phyloP scores from a whole-genome alignment of 768 basidiomycete genomes.

The Tephrocybe sp. region DNA sequence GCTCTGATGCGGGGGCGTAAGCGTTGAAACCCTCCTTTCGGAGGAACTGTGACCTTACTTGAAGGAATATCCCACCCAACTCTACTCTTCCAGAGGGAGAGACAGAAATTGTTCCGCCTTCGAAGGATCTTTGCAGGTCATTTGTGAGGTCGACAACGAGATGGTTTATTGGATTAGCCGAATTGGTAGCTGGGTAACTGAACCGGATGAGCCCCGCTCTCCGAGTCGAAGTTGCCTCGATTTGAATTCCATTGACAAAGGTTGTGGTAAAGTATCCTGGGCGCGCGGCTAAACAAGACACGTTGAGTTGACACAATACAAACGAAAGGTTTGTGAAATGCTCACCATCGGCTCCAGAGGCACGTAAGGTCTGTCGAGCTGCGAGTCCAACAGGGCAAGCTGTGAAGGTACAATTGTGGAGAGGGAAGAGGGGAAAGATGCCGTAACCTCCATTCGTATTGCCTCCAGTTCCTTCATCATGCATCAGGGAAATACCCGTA shows the following conservation, averaged over 20 bases:
- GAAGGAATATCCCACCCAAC: slow-evolving; percentile 44
- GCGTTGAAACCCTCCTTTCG: no score
- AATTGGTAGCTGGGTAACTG: slow-evolving; percentile 43
- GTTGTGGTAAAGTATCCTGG: slow-evolving; percentile 52
- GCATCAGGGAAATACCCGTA: slow-evolving; percentile 50
- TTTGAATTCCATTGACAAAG: slow-evolving; percentile 44
- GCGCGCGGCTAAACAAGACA: slow-evolving; percentile 31
- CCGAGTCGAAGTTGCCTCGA: slow-evolving; percentile 61
- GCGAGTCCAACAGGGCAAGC: slow-evolving; percentile 42
- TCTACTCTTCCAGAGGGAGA: slow-evolving; percentile 33
- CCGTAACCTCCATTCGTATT: slow-evolving; percentile 50
- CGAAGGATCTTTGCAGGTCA: slow-evolving; percentile 46
- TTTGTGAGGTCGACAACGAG: slow-evolving; percentile 48
- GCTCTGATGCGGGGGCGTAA: slow-evolving; percentile 38
- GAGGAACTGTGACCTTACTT: slow-evolving; percentile 25
- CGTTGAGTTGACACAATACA: neutral
- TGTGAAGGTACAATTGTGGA: slow-evolving; percentile 38
- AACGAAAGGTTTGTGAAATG: neutral
- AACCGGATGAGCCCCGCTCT: slow-evolving; percentile 61
- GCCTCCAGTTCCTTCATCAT: slow-evolving; percentile 56
- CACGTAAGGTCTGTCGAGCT: slow-evolving; percentile 40
- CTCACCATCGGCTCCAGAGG: slow-evolving; percentile 43
- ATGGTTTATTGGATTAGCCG: slow-evolving; percentile 38
- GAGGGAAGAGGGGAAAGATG: slow-evolving; percentile 51
- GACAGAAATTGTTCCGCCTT: slow-evolving; percentile 40